Evolutionary conservation across 176 grass and related monocot genomes (phyloP), one percentile per base, ranked within the genome.

Genomic region (Guadua angustifolia): DNA sequence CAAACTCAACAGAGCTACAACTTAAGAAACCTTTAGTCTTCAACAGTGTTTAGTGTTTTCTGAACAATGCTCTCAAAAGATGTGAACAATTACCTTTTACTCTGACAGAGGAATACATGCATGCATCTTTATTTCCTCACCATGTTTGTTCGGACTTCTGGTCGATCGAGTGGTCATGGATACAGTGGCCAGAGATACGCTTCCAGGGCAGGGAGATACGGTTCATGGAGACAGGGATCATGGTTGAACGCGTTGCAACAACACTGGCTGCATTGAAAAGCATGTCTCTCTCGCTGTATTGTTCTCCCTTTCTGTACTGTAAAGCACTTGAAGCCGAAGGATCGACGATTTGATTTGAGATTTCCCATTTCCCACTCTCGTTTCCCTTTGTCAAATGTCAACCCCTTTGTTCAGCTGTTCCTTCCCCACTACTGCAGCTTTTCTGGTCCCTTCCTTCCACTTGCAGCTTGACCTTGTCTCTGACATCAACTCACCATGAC

Each of bases 161-260:
- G 42, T 40, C 6, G n/a, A 83, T 25, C 35, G 51, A 39, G n/a
- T 9, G 25, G 65, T 22, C 59, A 52, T 74, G 21, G 70, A 32
- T 66, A 85, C 71, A 77, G 88, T 85, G 35, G 22, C 6, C 35
- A 71, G 3, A 26, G 88, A 78, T 86, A 77, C 81, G 68, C 32
- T 64, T 74, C 47, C 72, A 26, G 47, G 6, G 26, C 45, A 81
- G 45, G 9, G 7, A 55, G 69, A 85, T 85, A 75, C 43, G 59
- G 53, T 73, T 79, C 67, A 11, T 52, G n/a, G n/a, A n/a, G n/a
- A n/a, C n/a, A n/a, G n/a, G n/a, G 57, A 73, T 24, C 46, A 12
- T 58, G 69, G 52, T 80, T 17, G n/a, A 19, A 3, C 66, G 24
- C 79, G 86, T 65, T 56, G 71, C 62, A 56, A 38, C 57, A 71